phyloP scores from a whole-genome alignment of 2,329 filamentous ascomycete genomes.

The Ceratocystis destructans region DNA sequence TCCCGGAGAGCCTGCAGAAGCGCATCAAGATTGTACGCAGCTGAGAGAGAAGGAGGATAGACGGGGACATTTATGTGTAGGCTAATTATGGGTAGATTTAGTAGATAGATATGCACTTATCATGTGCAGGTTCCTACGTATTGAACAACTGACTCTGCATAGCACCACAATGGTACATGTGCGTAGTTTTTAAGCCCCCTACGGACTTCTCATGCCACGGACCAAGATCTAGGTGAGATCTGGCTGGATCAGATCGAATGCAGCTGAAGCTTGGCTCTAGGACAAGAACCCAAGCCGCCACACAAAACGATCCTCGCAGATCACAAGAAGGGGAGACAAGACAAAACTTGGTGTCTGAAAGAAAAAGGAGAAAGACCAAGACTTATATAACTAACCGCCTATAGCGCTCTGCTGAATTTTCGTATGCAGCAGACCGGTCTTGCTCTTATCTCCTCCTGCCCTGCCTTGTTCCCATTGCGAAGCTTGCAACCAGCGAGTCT shows the following conservation, averaged over 20 bases:
- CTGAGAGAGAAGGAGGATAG: slow-evolving; percentile 26
- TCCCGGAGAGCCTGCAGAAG: slow-evolving; percentile 52
- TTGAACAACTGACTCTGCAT: not conserved
- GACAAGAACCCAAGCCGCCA: not conserved
- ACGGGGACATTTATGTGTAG: not conserved
- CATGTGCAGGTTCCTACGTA: not conserved
- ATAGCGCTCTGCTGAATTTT: not conserved
- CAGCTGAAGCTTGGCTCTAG: slow-evolving; percentile 1
- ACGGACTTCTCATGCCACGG: not conserved
- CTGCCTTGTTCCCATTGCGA: not conserved
- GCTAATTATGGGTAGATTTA: not conserved
- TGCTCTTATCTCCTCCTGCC: not conserved
- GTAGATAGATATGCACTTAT: not conserved
- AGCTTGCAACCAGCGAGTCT: not conserved
- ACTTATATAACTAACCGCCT: not conserved
- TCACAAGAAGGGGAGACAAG: not conserved
- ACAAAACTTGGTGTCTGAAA: not conserved
- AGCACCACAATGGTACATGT: not conserved
- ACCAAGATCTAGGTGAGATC: not conserved
- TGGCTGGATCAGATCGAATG: not conserved
- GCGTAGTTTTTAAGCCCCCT: not conserved
- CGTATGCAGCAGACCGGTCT: not conserved
- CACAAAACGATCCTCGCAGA: not conserved
- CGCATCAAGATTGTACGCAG: slow-evolving; percentile 58
- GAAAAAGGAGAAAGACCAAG: not conserved